Conservation (phyloP, 176 grass and related monocot genomes). For the Avena eriantha region DNA sequence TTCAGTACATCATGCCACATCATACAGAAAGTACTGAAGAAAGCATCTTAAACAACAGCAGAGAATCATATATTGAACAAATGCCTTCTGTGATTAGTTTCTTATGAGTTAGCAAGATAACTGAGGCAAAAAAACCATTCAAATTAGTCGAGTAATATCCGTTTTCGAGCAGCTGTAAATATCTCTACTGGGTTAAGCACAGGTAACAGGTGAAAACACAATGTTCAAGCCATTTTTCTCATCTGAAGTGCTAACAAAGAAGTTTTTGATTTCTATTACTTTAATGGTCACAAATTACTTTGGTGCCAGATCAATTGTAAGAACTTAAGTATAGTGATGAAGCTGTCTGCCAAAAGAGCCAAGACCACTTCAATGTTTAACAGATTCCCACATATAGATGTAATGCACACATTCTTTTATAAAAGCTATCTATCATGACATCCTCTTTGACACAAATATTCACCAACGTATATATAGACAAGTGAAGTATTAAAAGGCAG, state of each 20-base stretch:
- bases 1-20: constrained; percentile 9
- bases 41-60: constrained; percentile 31
- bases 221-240: not conserved
- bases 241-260: not conserved
- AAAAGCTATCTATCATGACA: not conserved
- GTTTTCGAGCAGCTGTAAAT: not conserved
- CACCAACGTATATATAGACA: not conserved
- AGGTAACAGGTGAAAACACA: constrained; percentile 12
- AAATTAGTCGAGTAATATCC: not conserved
- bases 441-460: not conserved
- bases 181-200: not conserved
- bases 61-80: not conserved
- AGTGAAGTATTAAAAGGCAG: not conserved
- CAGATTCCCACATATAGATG: not conserved
- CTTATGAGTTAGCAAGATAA: not conserved
- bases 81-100: not conserved
- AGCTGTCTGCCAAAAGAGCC: not conserved
- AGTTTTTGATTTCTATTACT: not conserved
- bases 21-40: constrained; percentile 6
- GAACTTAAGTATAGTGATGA: not conserved
- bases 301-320: not conserved
- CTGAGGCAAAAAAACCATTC: not conserved
- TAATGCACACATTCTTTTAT: not conserved
- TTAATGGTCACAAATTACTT: not conserved
- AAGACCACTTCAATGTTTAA: not conserved